A percentile compares a stretch with the other conserved stretches of the same genome.
phyloP scores from a whole-genome alignment of 2,329 filamentous ascomycete species.

The Arthrobotrys megalospora region DNA sequence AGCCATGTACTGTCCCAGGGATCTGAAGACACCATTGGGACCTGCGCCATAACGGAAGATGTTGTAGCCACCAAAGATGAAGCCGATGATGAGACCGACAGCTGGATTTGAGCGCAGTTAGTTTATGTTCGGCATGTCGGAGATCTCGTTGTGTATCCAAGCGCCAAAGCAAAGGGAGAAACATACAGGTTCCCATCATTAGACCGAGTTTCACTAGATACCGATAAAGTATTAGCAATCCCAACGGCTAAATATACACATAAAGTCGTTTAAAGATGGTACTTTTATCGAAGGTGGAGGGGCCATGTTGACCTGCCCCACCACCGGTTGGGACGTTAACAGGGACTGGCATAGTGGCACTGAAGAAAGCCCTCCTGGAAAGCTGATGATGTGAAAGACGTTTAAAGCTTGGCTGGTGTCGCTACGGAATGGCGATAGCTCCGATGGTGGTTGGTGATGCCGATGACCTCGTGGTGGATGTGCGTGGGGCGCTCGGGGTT shows the following conservation, averaged over 20 bases:
- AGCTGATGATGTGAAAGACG: neutral
- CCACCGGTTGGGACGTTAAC: conserved; percentile 53
- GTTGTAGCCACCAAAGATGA: conserved; percentile 95
- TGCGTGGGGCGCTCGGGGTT: conserved; percentile 45
- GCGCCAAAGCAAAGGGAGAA: conserved; percentile 36
- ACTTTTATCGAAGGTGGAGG: conserved; percentile 74
- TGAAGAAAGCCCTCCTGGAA: neutral
- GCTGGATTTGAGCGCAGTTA: conserved; percentile 71
- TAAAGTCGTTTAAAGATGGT: conserved; percentile 61
- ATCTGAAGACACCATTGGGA: conserved; percentile 92
- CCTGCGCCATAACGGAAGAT: conserved; percentile 96
- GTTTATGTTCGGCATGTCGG: neutral
- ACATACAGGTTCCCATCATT: conserved; percentile 98
- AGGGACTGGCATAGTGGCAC: conserved; percentile 61
- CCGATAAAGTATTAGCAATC: conserved; percentile 64
- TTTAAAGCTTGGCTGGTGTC: conserved; percentile 18
- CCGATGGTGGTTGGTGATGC: conserved; percentile 34
- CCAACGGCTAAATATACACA: conserved; percentile 37
- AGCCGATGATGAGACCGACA: conserved; percentile 95
- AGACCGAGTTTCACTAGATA: conserved; percentile 92
- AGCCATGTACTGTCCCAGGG: conserved; percentile 95
- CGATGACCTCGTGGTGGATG: conserved; percentile 25
- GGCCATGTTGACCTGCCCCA: conserved; percentile 66
- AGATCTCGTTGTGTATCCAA: conserved; percentile 33
- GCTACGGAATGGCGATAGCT: conserved; percentile 34